These are phyloP conservation scores for Orychophragmus violaceus DNA, from an alignment of 345 rosid species.

Conservation along the genomic window DNA sequence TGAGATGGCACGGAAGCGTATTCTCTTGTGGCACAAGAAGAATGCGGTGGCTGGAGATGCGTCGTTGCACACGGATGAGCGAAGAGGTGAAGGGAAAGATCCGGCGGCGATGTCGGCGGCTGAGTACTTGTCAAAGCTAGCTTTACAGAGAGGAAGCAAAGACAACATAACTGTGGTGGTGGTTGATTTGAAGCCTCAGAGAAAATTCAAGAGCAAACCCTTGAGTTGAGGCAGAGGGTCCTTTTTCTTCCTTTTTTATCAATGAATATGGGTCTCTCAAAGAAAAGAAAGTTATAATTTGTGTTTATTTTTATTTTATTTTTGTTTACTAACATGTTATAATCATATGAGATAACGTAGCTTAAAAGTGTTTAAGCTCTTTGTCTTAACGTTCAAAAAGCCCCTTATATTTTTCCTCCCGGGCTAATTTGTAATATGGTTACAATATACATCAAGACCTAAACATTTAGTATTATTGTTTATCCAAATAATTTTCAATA, in stretches of 20 bases:
- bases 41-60: slow-evolving; percentile 35
- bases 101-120: slow-evolving; percentile 76
- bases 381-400: slow-evolving; percentile 3
- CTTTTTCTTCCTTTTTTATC: not conserved
- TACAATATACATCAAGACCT: not conserved
- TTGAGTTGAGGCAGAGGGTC: slow-evolving; percentile 19
- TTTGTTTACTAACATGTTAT: slow-evolving; percentile 19
- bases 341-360: slow-evolving; percentile 14
- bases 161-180: slow-evolving; percentile 72
- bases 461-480: not conserved
- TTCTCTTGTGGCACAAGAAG: slow-evolving; percentile 64
- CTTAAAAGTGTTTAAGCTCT: slow-evolving; percentile 19
- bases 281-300: not conserved
- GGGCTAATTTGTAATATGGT: slow-evolving; percentile 29
- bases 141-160: slow-evolving; percentile 75
- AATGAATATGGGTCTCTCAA: slow-evolving; percentile 22
- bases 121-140: slow-evolving; percentile 55
- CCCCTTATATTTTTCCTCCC: slow-evolving; percentile 18
- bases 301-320: not conserved
- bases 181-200: slow-evolving; percentile 64
- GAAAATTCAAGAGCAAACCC: slow-evolving; percentile 48
- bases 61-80: slow-evolving; percentile 12
- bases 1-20: slow-evolving; percentile 53
- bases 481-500: not conserved
- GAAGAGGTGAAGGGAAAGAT: slow-evolving; percentile 39